Evolutionary conservation across 2,329 filamentous ascomycete species (phyloP), one percentile per base, ranked within the genome.

Genomic region (Biscogniauxia marginata): DNA sequence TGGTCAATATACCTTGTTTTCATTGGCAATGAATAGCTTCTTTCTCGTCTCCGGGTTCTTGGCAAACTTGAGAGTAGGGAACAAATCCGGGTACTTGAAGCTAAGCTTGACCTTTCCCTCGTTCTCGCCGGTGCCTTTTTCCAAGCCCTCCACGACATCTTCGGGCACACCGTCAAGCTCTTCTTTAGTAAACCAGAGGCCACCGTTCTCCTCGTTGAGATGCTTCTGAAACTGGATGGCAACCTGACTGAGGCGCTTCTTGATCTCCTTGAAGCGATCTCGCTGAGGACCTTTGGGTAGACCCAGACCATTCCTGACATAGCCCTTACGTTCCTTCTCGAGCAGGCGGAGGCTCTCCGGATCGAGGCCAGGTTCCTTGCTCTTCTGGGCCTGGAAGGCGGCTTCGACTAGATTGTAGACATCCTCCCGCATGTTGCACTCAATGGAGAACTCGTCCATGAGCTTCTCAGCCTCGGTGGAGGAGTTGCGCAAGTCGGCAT

Each of bases 251-350:
- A 95, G 77, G 11, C 89, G 79, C 79, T 91, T 90, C 82, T 91
- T 90, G 75, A 93, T 92, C 73, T 88, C 88, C 78, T 92, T 93
- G 81, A 93, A 93, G 46, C 89, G 84, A 65, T 92, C 89, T 59
- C 89, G 77, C 75, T 91, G 78, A 4, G 81, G 77, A 1, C 89
- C 89, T 21, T 84, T 83, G 1, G 89, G 86, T 50, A 95, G 77
- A 3, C 85, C 85, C 48, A 95, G 76, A 13, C 90, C 90, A 71
- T 91, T 92, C 53, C 84, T 81, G 65, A 93, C 86, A 72, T 90
- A 93, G 60, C 80, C 83, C 74, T 91, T 90, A 66, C 88, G 83
- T 67, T 92, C 87, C 75, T 90, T 91, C 74, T 92, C 86, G 24
- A 95, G 76, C 61, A 93, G 73, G n/a, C 87, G 82, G 63, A 85